Base-by-base conservation (phyloP, 169 alveolate genomes). In the Cryptosporidium meleagridis region DNA sequence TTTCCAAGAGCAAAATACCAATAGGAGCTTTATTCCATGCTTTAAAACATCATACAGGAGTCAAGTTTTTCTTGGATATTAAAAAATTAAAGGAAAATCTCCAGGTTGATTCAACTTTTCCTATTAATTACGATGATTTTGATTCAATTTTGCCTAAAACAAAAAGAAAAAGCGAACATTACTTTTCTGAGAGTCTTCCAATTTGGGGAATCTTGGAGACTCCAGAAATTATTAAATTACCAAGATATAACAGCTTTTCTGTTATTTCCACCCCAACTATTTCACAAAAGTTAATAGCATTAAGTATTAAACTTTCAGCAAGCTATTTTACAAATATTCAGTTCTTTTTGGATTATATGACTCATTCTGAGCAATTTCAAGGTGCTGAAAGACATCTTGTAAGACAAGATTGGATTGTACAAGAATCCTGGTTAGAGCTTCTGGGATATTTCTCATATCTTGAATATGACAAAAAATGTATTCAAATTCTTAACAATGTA, bases 201-300 rank as follows among this genome's bases (percentile, higher is more conserved):
- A 65, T 80, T 62, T 80, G 89, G 89, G 75, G 80, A 21, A 62
- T 80, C 10, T 44, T 80, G 26, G 89, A 80, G 33, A 65, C 75
- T 23, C 89, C 89, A 2, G 89, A 80, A 8, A 61, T 80, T 7
- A 80, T 80, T 59, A 80, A 58, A 41, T 62, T 80, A 31, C 89
- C 89, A 35, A 80, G 89, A 48, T 80, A 62, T 48, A 80, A 80
- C 55, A 80, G 62, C 45, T 80, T 80, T 80, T 80, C 89, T 29
- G 58, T 80, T 3, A 58, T 80, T n/a, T 80, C 89, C n/a, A 80
- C 89, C 16, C 89, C 89, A 48, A 80, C 89, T n/a, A 48, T 65
- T 45, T 80, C 89, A 59, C 89, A 80, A 80, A 80, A 62, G 33
- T 21, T 80, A 21, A 80, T 80, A n/a, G 59, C 89, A 37, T 12